A percentile compares a stretch with the other conserved stretches of the same genome.
Evolutionary conservation across 1,139 yeast genomes (phyloP).

Genomic region (Yamadazyma spencermartinsiae): DNA sequence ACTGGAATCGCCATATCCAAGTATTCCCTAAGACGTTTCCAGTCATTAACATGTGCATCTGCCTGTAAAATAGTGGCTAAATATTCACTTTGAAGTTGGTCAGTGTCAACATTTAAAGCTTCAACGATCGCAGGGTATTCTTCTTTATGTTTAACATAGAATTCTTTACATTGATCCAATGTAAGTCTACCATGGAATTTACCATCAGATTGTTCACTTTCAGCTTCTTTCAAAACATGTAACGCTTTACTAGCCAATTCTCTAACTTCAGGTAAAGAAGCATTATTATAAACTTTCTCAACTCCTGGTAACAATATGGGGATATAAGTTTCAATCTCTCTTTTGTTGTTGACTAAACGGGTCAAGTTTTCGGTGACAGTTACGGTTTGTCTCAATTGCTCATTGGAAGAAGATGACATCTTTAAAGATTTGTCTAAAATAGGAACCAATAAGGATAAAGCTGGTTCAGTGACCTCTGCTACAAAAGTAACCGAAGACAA

Average conservation of each 20-base stretch:
- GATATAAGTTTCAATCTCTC: slow-evolving; percentile 85
- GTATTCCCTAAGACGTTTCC: slow-evolving; percentile 69
- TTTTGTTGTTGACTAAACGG: slow-evolving; percentile 88
- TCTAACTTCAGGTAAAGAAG: slow-evolving; percentile 95
- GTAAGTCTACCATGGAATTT: slow-evolving; percentile 75
- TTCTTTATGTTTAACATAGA: slow-evolving; percentile 35
- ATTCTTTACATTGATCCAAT: slow-evolving; percentile 52
- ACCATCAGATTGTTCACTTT: slow-evolving; percentile 63
- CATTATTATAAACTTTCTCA: slow-evolving; percentile 81
- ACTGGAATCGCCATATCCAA: slow-evolving; percentile 44
- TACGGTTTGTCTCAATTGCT: slow-evolving; percentile 94
- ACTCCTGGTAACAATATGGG: slow-evolving; percentile 90
- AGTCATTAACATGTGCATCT: slow-evolving; percentile 89
- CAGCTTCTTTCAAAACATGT: slow-evolving; percentile 78
- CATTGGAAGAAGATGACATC: slow-evolving; percentile 88
- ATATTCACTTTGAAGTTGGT: slow-evolving; percentile 46
- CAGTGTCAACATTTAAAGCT: slow-evolving; percentile 23
- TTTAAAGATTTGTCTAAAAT: slow-evolving; percentile 88
- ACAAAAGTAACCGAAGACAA: slow-evolving; percentile 94
- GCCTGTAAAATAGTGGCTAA: slow-evolving; percentile 57
- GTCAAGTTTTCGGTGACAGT: slow-evolving; percentile 95
- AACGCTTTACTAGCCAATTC: slow-evolving; percentile 87
- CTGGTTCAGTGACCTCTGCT: slow-evolving; percentile 97
- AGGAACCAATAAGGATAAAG: slow-evolving; percentile 86
- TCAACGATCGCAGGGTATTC: slow-evolving; percentile 25